Evolutionary conservation across 1,284 basidiomycete species (phyloP).

Genomic region (Phenoliferia sp.): DNA sequence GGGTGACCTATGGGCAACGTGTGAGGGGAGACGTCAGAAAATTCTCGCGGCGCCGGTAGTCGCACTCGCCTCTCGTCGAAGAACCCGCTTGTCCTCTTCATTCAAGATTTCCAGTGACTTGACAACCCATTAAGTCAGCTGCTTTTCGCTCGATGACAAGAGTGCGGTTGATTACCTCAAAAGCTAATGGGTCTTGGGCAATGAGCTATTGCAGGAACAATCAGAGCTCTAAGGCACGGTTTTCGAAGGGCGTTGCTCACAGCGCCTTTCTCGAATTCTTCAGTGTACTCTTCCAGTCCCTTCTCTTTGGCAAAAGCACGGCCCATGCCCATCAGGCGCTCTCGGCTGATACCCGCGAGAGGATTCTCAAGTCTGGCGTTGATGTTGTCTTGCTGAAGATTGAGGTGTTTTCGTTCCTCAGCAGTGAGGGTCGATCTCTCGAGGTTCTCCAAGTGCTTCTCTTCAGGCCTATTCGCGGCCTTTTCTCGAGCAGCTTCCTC

Average conservation of each 20-base stretch:
- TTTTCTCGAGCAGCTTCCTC: neutral
- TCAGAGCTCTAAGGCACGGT: too few species aligned
- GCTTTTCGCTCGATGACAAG: too few species aligned
- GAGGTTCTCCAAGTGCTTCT: neutral
- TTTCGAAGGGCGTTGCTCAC: too few species aligned
- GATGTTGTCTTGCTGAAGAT: too few species aligned
- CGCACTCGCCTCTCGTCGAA: neutral
- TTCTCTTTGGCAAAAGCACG: conserved; percentile 29
- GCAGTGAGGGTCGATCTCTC: neutral
- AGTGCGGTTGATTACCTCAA: too few species aligned
- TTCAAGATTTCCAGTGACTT: conserved; percentile 34
- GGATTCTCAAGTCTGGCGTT: too few species aligned
- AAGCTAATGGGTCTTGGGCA: conserved; percentile 31
- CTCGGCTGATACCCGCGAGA: conserved; percentile 27
- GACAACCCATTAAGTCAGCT: too few species aligned
- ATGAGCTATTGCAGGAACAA: too few species aligned
- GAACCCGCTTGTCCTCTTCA: conserved; percentile 34
- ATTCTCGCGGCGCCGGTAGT: neutral
- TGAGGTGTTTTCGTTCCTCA: neutral
- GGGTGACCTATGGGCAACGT: conserved; percentile 3
- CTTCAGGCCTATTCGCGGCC: neutral
- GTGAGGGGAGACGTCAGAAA: neutral
- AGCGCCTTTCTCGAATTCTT: conserved; percentile 27
- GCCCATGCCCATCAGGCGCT: conserved; percentile 30
- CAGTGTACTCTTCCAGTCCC: conserved; percentile 21